Evolutionary conservation across 768 basidiomycete species (phyloP), one percentile per base, ranked within the genome.

Genomic region (Galerina marginata): DNA sequence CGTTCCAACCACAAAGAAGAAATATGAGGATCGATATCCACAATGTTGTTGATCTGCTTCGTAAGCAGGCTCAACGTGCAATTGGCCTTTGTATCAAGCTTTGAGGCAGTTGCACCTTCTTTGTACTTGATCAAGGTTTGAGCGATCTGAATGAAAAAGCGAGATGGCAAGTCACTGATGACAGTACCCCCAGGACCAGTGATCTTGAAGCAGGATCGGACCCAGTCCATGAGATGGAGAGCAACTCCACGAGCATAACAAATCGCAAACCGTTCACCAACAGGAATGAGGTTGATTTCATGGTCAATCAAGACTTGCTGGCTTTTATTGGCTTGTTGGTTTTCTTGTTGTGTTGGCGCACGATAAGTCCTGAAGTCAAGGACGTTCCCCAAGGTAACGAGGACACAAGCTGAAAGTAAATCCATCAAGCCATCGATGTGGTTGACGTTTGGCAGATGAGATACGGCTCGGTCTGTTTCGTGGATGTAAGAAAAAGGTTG

Each of bases 361-460:
- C 53, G 37, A 26, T 63, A 59, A 2, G 58, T 55, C 3, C 62
- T 20, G 11, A 55, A 55, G 36, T 63, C 58, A 9, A 63, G 40
- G 0, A 59, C 58, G 16, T 63, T 63, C 14, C 52, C 58, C 1
- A 63, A 45, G 14, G 60, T 40, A 9, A 42, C 58, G 23, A 63
- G 11, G 10, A 51, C 54, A 33, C 52, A 55, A 15, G 26, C 38
- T 2, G 58, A 63, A n/a, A 63, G 16, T 2, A 63, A 20, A 25
- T 63, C 51, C 3, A 63, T 7, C 1, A 63, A 5, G n/a, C 57
- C 58, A 20, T 63, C 49, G 9, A 60, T 23, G 3, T 2, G 14
- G 6, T 52, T 9, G 12, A 52, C 26, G 9, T 38, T 20, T 11
- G 50, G 50, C 1, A 52, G 36, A 14, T 52, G 50, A 4, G 12